Conservation (phyloP, 345 rosid species). For the Melastoma malabathricum region DNA sequence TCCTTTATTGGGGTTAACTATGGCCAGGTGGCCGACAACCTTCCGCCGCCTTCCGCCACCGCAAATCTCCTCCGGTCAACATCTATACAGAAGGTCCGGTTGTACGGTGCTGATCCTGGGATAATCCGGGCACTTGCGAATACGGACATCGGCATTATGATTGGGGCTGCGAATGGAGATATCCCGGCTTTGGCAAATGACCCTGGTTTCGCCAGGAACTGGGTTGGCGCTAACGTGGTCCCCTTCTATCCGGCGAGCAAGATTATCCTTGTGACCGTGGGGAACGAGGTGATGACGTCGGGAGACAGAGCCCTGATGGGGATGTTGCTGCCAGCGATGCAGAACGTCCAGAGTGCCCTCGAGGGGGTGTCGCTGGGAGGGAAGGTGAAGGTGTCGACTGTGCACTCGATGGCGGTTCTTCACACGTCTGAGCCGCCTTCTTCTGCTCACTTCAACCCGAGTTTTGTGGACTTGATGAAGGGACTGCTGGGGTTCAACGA, state of each 20-base stretch:
- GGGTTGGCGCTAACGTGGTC: slow-evolving; percentile 56
- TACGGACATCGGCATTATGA: slow-evolving; percentile 64
- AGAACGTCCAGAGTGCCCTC: slow-evolving; percentile 61
- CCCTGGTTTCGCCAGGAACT: slow-evolving; percentile 43
- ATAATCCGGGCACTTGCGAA: slow-evolving; percentile 61
- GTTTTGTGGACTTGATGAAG: slow-evolving; percentile 40
- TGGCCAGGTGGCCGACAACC: slow-evolving; percentile 71
- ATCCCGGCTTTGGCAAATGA: slow-evolving; percentile 66
- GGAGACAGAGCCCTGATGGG: slow-evolving; percentile 35
- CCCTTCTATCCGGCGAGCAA: slow-evolving; percentile 74
- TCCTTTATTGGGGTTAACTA: slow-evolving; percentile 80
- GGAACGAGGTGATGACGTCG: slow-evolving; percentile 53
- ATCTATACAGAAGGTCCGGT: slow-evolving; percentile 53
- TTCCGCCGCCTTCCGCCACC: slow-evolving; percentile 54
- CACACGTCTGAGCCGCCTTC: slow-evolving; percentile 71
- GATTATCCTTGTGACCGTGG: slow-evolving; percentile 61
- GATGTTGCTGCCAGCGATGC: slow-evolving; percentile 74
- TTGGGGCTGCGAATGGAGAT: slow-evolving; percentile 56
- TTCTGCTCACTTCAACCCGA: slow-evolving; percentile 38
- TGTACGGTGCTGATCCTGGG: slow-evolving; percentile 65
- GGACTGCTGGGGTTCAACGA: slow-evolving; percentile 51
- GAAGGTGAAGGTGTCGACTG: slow-evolving; percentile 68
- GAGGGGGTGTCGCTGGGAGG: slow-evolving; percentile 44
- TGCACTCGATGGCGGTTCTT: slow-evolving; percentile 63
- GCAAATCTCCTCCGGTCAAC: slow-evolving; percentile 78